Evolutionary conservation across 2,329 filamentous ascomycete species (phyloP).

Genomic region (Leptographium procerum): DNA sequence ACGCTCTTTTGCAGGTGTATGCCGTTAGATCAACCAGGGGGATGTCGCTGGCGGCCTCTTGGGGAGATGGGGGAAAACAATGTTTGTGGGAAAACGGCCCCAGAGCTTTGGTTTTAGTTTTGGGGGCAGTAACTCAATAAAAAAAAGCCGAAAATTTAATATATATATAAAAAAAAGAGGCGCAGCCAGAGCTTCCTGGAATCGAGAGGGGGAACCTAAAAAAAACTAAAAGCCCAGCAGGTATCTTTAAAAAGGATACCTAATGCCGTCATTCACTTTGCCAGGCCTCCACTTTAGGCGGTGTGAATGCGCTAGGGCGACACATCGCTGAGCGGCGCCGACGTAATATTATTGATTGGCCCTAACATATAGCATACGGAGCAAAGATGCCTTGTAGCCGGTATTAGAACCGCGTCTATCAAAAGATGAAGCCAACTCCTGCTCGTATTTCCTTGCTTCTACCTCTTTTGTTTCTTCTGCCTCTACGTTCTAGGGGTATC

Average conservation of each 20-base stretch:
- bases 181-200: not conserved
- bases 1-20: not conserved
- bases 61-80: not conserved
- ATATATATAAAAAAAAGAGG: constrained; percentile 5
- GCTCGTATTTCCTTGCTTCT: too few species aligned
- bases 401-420: too few species aligned
- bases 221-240: not conserved
- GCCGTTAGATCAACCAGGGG: not conserved
- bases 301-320: not conserved
- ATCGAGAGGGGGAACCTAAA: not conserved
- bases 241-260: not conserved
- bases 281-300: not conserved
- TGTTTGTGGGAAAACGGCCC: not conserved
- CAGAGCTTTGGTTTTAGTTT: not conserved
- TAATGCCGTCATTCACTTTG: not conserved
- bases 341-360: not conserved
- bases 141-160: not conserved
- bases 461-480: too few species aligned
- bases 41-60: not conserved
- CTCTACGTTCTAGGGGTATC: too few species aligned
- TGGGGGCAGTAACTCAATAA: not conserved
- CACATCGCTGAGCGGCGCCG: not conserved
- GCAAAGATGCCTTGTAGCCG: too few species aligned
- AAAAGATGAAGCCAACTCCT: too few species aligned
- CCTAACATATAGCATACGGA: not conserved